These are phyloP conservation scores for Paramecium sonneborni DNA, from an alignment of 73 alveolate genomes.

Conservation along the genomic window DNA sequence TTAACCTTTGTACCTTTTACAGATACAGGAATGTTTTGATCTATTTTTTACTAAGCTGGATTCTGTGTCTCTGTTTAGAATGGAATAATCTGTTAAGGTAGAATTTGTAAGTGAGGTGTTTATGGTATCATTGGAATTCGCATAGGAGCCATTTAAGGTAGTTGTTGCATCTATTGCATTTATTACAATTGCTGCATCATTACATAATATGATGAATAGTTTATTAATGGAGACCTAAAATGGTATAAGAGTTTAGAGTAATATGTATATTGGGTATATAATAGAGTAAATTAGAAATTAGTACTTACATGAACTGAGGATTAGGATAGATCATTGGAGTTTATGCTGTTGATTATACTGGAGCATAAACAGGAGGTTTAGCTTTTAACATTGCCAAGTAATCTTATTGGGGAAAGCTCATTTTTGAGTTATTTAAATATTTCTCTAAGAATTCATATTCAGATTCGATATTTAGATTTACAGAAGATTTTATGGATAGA, in stretches of 20 bases:
- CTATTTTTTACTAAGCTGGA: not conserved
- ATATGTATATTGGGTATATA: slow-evolving; percentile 2
- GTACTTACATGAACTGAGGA: not conserved
- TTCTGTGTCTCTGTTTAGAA: not conserved
- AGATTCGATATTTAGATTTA: slow-evolving; percentile 36
- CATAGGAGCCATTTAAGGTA: slow-evolving; percentile 4
- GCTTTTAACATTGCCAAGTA: slow-evolving; percentile 39
- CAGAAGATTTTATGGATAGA: not conserved
- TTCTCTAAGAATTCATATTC: not conserved
- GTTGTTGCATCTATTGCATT: slow-evolving; percentile 14
- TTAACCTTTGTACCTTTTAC: slow-evolving; percentile 8
- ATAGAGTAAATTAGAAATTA: not conserved
- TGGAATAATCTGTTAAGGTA: not conserved
- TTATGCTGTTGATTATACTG: not conserved
- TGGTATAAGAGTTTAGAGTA: not conserved
- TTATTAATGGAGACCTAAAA: not conserved
- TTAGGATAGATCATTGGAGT: not conserved
- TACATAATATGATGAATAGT: not conserved
- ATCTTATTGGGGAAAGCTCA: slow-evolving; percentile 35
- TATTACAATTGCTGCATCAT: slow-evolving; percentile 1
- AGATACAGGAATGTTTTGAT: not conserved
- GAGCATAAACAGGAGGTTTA: slow-evolving; percentile 1
- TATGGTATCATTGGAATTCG: not conserved
- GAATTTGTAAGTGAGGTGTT: not conserved
- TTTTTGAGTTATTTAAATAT: slow-evolving; percentile 26